Percentiles rank a stretch among this genome's conserved stretches.
Evolutionary conservation across 768 basidiomycete genomes (phyloP).

Genomic region (Macrolepiota albuminosa): DNA sequence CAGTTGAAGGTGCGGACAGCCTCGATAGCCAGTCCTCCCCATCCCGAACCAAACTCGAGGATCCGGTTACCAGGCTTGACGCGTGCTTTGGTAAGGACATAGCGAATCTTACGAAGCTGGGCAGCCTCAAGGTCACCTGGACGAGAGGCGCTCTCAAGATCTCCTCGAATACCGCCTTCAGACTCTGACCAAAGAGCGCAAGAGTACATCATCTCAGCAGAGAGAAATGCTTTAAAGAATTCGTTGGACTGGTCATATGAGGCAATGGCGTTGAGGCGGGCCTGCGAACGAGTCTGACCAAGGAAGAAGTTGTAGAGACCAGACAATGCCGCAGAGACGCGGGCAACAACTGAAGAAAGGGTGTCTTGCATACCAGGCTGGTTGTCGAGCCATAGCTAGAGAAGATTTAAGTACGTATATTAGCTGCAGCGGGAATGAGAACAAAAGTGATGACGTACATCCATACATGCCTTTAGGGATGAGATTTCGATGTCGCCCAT

Average conservation of each 20-base stretch:
- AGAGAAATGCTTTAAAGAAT: conserved; percentile 82
- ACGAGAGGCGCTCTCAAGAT: conserved; percentile 50
- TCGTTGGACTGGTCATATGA: conserved; percentile 93
- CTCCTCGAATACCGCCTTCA: conserved; percentile 76
- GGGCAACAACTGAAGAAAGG: conserved; percentile 51
- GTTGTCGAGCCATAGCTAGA: conserved; percentile 65
- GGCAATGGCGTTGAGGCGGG: conserved; percentile 75
- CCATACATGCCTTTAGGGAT: conserved; percentile 56
- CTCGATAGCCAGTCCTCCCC: conserved; percentile 90
- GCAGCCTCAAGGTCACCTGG: conserved; percentile 75
- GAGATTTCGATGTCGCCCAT: conserved; percentile 62
- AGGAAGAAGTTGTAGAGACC: conserved; percentile 67
- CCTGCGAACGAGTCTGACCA: conserved; percentile 68
- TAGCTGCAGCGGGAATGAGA: background rate
- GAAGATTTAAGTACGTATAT: conserved; percentile 1
- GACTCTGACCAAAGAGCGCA: conserved; percentile 80
- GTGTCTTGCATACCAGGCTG: conserved; percentile 53
- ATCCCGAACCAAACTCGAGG: conserved; percentile 90
- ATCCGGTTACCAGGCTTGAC: conserved; percentile 77
- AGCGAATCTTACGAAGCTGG: conserved; percentile 77
- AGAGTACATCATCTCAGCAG: conserved; percentile 93
- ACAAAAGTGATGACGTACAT: conserved; percentile 36
- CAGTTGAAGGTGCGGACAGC: conserved; percentile 70
- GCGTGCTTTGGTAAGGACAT: conserved; percentile 74
- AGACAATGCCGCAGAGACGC: conserved; percentile 53